Evolutionary conservation across 257 asterid genomes (phyloP).

Genomic region (Ehretia macrophylla): DNA sequence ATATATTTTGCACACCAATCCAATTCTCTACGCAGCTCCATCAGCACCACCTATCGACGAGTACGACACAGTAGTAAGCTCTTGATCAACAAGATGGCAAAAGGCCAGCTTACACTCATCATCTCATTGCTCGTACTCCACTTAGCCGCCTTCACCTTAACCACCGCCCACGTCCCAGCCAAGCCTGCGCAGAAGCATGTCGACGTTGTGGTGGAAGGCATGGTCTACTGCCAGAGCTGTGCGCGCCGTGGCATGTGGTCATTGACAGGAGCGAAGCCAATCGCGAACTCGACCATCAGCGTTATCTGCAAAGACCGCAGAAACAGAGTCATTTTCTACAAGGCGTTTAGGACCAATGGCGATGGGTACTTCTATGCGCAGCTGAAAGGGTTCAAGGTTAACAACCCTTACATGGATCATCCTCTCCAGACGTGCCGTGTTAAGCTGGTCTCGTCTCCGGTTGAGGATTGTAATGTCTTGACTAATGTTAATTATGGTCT

Average conservation of each 20-base stretch:
- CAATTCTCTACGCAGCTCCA: neutral
- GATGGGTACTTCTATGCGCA: constrained; percentile 71
- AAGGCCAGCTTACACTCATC: constrained; percentile 27
- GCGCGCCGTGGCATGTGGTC: constrained; percentile 52
- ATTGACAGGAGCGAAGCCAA: constrained; percentile 50
- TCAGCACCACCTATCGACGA: no score
- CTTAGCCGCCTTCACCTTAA: constrained; percentile 25
- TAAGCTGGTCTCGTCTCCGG: constrained; percentile 69
- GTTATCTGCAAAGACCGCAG: constrained; percentile 80
- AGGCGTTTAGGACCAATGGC: constrained; percentile 52
- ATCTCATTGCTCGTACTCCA: constrained; percentile 39
- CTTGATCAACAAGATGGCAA: constrained; percentile 46
- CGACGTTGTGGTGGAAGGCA: constrained; percentile 75
- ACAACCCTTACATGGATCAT: constrained; percentile 69
- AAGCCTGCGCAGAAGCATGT: constrained; percentile 28
- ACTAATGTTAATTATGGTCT: constrained; percentile 77
- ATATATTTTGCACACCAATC: neutral
- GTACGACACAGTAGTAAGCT: neutral
- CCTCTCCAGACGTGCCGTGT: constrained; percentile 82
- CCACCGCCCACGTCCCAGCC: constrained; percentile 23
- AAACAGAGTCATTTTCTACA: constrained; percentile 60
- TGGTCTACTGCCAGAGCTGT: constrained; percentile 80
- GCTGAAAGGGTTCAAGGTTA: constrained; percentile 73
- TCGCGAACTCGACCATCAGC: constrained; percentile 47
- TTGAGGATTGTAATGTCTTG: constrained; percentile 42